A percentile compares a stretch with the other conserved stretches of the same genome.
Conservation (phyloP, 345 rosid species). For the Eucalyptus sideroxylon region DNA sequence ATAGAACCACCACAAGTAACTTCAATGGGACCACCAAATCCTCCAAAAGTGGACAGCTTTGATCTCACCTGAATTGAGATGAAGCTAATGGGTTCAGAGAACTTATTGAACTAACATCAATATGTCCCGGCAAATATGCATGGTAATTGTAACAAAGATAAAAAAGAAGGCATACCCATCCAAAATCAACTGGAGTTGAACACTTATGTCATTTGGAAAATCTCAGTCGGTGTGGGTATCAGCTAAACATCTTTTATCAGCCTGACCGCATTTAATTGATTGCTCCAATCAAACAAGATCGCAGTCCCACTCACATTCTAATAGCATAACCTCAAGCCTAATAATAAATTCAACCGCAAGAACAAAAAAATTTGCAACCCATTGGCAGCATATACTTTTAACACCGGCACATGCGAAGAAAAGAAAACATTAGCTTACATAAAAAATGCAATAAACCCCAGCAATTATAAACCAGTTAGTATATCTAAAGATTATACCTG, state of each 20-base stretch:
- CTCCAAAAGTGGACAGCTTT: constrained; percentile 81
- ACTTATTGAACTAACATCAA: not conserved
- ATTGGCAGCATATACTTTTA: not conserved
- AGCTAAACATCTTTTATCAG: not conserved
- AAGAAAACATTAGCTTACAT: not conserved
- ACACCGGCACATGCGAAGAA: not conserved
- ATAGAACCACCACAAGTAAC: constrained; percentile 98
- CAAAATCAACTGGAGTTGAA: not conserved
- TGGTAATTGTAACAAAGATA: not conserved
- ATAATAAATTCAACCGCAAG: not conserved
- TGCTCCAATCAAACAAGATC: not conserved
- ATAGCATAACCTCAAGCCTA: not conserved
- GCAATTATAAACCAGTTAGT: not conserved
- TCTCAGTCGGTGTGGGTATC: not conserved
- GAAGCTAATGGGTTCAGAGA: not conserved
- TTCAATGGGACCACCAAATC: constrained; percentile 87
- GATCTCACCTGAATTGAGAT: constrained; percentile 56
- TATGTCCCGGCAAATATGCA: not conserved
- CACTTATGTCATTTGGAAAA: not conserved
- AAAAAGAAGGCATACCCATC: not conserved
- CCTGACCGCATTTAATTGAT: not conserved
- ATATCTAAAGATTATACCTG: constrained; percentile 29
- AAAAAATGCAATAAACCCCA: not conserved
- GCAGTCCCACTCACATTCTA: not conserved
- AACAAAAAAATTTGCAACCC: not conserved